Conservation (phyloP, 1,284 basidiomycete species). For the Exobasidium rhododendri region DNA sequence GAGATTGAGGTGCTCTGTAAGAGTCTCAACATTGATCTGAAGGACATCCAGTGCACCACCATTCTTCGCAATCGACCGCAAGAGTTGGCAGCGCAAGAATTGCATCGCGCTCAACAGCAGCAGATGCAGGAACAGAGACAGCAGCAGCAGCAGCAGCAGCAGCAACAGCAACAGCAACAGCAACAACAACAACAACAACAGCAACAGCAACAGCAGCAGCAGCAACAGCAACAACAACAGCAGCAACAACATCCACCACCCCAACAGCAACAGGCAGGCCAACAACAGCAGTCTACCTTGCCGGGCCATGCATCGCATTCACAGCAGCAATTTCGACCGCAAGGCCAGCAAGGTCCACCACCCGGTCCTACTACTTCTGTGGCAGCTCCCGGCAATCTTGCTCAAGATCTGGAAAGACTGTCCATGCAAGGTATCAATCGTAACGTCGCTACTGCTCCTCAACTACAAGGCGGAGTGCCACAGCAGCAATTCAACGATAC, state of each 20-base stretch:
- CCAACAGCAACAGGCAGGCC: conserved; percentile 7
- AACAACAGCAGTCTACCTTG: conserved; percentile 13
- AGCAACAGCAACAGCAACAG: conserved; percentile 25
- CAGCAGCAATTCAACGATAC: conserved; percentile 1
- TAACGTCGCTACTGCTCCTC: background rate
- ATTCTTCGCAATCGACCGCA: conserved; percentile 66
- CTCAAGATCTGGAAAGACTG: conserved; percentile 40
- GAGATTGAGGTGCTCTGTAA: conserved; percentile 98
- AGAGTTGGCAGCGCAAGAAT: conserved; percentile 51
- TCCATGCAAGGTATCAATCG: conserved; percentile 25
- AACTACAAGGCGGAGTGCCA: background rate
- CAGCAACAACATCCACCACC: conserved; percentile 14
- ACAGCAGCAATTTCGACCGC: conserved; percentile 17
- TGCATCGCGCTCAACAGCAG: background rate
- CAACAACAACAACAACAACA: conserved; percentile 22
- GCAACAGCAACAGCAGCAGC: background rate
- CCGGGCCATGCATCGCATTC: no score
- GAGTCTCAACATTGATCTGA: conserved; percentile 80
- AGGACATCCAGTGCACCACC: conserved; percentile 77
- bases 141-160: conserved; percentile 33
- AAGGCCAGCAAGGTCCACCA: background rate
- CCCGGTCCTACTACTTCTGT: background rate
- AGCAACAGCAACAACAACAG: conserved; percentile 12
- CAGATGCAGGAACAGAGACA: conserved; percentile 21
- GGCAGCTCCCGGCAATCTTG: conserved; percentile 12